A percentile compares a stretch with the other conserved stretches of the same genome.
phyloP scores from a whole-genome alignment of 2,329 filamentous ascomycete genomes.

The Dryadomyces quercus-mongolicae region DNA sequence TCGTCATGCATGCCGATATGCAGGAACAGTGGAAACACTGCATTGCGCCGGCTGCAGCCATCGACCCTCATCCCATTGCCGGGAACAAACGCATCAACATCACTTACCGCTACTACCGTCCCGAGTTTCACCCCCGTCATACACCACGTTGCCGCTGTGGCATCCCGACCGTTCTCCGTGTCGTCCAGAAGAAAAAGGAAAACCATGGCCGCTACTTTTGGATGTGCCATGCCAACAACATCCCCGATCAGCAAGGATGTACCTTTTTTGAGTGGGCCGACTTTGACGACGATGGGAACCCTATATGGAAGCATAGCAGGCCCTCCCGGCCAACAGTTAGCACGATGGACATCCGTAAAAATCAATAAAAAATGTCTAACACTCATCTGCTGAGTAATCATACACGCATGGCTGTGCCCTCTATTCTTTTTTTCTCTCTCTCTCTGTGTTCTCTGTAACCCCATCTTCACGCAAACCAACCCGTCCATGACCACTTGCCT shows the following conservation, averaged over 20 bases:
- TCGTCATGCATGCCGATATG: conserved; percentile 97
- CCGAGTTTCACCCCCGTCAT: conserved; percentile 60
- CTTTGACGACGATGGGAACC: conserved; percentile 78
- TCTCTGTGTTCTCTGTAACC: too few species aligned
- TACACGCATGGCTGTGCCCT: neutral
- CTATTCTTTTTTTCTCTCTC: neutral
- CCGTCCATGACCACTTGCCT: conserved; percentile 14
- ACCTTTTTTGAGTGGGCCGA: conserved; percentile 75
- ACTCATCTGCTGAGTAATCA: neutral
- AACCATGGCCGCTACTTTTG: conserved; percentile 72
- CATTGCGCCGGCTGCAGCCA: conserved; percentile 60
- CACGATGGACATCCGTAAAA: too few species aligned
- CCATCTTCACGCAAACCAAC: conserved; percentile 14
- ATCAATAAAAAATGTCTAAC: neutral
- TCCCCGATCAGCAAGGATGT: conserved; percentile 58
- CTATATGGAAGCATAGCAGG: conserved; percentile 19
- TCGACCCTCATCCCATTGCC: conserved; percentile 75
- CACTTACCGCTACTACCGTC: conserved; percentile 81
- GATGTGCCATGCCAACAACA: conserved; percentile 76
- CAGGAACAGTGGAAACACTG: conserved; percentile 95
- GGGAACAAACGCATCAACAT: conserved; percentile 79
- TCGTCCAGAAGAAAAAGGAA: conserved; percentile 66
- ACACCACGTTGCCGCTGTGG: conserved; percentile 71
- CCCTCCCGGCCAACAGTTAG: too few species aligned
- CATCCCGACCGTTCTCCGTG: conserved; percentile 57